Conservation (phyloP, 352 stramenopile genomes). For the Phytophthora hybrid region DNA sequence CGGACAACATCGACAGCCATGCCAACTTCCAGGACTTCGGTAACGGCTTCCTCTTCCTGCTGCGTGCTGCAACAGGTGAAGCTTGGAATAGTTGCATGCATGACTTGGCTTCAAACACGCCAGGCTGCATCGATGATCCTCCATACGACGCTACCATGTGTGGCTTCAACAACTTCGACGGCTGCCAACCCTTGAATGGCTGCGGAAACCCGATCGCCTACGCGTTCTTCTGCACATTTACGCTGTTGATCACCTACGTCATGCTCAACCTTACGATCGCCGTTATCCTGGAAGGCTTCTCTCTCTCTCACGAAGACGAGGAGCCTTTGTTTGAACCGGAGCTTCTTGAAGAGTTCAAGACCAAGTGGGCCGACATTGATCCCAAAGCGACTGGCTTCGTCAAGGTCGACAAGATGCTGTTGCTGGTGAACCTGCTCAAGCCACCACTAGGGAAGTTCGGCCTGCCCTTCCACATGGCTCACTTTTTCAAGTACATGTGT, state of each 20-base stretch:
- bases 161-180: conserved; percentile 73
- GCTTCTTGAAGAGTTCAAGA: conserved; percentile 90
- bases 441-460: conserved; percentile 76
- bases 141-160: conserved; percentile 70
- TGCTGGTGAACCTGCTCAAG: conserved; percentile 80
- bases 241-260: conserved; percentile 93
- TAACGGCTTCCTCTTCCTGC: conserved; percentile 90
- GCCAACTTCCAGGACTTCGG: conserved; percentile 94
- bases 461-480: conserved; percentile 49
- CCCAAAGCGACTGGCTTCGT: conserved; percentile 88
- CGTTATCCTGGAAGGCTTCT: conserved; percentile 94
- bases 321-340: conserved; percentile 89
- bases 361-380: conserved; percentile 91
- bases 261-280: conserved; percentile 96
- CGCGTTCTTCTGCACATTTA: conserved; percentile 88
- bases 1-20: conserved; percentile 80
- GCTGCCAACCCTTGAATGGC: conserved; percentile 75
- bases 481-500: conserved; percentile 71
- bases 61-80: conserved; percentile 93
- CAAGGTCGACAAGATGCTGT: conserved; percentile 69
- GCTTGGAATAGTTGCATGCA: conserved; percentile 96
- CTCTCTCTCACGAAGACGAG: conserved; percentile 82
- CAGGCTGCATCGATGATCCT: conserved; percentile 69
- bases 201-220: conserved; percentile 77
- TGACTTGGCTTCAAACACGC: conserved; percentile 56